phyloP scores from a whole-genome alignment of 2,329 filamentous ascomycete species.

The Neocucurbitaria cava region DNA sequence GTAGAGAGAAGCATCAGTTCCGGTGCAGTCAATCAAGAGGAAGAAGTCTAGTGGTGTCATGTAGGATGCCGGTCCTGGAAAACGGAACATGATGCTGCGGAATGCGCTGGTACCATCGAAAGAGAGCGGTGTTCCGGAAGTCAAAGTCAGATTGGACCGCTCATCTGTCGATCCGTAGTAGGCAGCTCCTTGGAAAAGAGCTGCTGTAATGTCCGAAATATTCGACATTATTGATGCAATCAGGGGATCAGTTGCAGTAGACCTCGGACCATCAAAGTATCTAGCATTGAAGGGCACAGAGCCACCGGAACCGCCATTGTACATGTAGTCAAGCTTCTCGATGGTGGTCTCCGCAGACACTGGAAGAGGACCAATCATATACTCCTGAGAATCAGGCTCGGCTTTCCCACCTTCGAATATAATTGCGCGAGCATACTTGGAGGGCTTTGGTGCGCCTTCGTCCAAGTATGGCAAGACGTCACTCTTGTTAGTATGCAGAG shows the following conservation, averaged over 20 bases:
- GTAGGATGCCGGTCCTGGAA: constrained; percentile 49
- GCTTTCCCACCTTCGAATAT: constrained; percentile 55
- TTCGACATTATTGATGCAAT: constrained; percentile 52
- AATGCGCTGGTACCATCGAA: constrained; percentile 53
- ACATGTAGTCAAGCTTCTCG: constrained; percentile 35
- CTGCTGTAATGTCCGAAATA: constrained; percentile 55
- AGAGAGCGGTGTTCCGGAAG: constrained; percentile 40
- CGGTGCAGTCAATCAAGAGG: constrained; percentile 53
- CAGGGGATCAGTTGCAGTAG: constrained; percentile 44
- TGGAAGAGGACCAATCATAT: constrained; percentile 56
- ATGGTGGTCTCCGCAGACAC: constrained; percentile 42
- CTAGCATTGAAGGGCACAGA: constrained; percentile 35
- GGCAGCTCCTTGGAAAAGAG: constrained; percentile 43
- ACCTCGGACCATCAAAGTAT: constrained; percentile 30
- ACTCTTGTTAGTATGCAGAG: constrained; percentile 58
- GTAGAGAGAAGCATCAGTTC: constrained; percentile 54
- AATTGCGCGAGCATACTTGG: constrained; percentile 56
- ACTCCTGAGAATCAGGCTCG: constrained; percentile 56
- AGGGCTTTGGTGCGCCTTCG: constrained; percentile 42
- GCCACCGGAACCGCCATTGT: constrained; percentile 47
- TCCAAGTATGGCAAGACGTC: constrained; percentile 56
- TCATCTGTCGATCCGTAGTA: constrained; percentile 32
- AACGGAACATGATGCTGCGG: constrained; percentile 53
- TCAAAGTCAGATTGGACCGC: constrained; percentile 28
- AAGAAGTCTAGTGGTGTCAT: constrained; percentile 57